These are phyloP conservation scores for Saposhnikovia divaricata DNA, from an alignment of 129 eudicot species.

Conservation along the genomic window DNA sequence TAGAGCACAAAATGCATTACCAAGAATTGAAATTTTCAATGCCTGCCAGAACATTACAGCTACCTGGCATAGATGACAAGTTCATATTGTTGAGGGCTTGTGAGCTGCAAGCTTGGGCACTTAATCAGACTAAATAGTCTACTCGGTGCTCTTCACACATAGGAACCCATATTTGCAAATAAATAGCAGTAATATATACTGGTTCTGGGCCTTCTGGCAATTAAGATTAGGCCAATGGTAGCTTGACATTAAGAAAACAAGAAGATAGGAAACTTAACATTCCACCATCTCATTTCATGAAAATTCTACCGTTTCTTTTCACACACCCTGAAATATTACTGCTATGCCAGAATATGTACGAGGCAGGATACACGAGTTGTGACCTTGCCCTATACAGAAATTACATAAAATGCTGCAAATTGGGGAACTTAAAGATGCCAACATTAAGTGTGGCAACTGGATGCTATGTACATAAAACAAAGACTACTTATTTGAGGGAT, in stretches of 20 bases:
- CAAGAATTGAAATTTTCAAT: background rate
- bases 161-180: too few species aligned
- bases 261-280: background rate
- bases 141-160: too few species aligned
- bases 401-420: conserved; percentile 20
- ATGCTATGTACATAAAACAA: background rate
- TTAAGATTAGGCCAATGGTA: background rate
- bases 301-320: background rate
- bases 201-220: too few species aligned
- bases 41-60: background rate
- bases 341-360: conserved; percentile 56
- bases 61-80: background rate
- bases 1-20: background rate
- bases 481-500: conserved; percentile 20
- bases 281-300: background rate
- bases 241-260: background rate
- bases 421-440: background rate
- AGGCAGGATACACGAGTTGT: conserved; percentile 36
- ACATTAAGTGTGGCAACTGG: background rate
- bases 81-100: background rate
- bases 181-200: too few species aligned
- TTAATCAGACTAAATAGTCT: too few species aligned
- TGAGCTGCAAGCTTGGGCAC: background rate
- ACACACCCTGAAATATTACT: background rate
- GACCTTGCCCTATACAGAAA: conserved; percentile 66